Conservation (phyloP, 2,329 filamentous ascomycete genomes). For the Fusarium duplospermum region DNA sequence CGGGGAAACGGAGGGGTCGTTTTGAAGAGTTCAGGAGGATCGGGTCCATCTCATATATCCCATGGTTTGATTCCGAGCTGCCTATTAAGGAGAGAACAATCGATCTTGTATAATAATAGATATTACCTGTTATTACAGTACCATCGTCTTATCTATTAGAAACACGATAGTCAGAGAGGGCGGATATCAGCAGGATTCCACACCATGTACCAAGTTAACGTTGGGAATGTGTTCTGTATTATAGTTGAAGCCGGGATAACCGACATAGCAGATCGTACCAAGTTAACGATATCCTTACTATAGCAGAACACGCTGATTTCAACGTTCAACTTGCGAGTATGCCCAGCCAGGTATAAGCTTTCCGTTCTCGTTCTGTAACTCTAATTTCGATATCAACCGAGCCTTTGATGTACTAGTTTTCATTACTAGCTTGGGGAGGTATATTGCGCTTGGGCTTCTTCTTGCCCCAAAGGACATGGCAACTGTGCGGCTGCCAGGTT, state of each 20-base stretch:
- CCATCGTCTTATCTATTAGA: accelerated
- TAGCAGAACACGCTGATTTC: not conserved
- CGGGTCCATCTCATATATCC: not conserved
- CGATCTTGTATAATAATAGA: not conserved
- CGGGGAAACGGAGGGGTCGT: not conserved
- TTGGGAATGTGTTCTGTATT: too few species aligned
- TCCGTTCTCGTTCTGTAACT: too few species aligned
- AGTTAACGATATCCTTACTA: accelerated
- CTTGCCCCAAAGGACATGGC: too few species aligned
- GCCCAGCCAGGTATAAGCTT: not conserved
- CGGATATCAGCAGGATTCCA: too few species aligned
- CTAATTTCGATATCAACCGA: too few species aligned
- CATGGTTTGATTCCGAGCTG: not conserved
- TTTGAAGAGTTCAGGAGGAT: not conserved
- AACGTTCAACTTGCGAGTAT: not conserved
- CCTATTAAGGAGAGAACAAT: not conserved
- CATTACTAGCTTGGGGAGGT: too few species aligned
- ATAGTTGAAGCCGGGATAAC: too few species aligned
- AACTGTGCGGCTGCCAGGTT: too few species aligned
- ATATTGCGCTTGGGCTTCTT: too few species aligned
- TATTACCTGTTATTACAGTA: not conserved
- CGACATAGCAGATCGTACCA: too few species aligned
- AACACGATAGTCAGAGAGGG: not conserved
- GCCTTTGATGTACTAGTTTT: too few species aligned
- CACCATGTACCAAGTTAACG: not conserved